A percentile compares a stretch with the other conserved stretches of the same genome.
phyloP scores from a whole-genome alignment of 305 asterid genomes.

The Ilex paraguariensis region DNA sequence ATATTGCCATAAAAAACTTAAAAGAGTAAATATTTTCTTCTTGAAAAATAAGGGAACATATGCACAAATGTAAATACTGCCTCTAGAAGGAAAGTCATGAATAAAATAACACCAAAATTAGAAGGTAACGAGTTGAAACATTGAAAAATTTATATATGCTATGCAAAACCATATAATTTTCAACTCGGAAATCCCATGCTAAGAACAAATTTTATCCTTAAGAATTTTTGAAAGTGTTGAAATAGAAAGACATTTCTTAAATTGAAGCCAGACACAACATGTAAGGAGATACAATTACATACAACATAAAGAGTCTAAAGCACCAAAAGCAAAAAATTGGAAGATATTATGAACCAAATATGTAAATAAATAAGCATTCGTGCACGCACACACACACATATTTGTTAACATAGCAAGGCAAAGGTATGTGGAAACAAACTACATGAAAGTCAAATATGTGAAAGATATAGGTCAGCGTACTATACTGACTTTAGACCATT shows the following conservation, averaged over 20 bases:
- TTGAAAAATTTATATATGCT: neutral
- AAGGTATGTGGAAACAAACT: neutral
- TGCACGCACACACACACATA: too few species aligned
- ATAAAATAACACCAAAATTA: neutral
- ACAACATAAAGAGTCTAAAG: neutral
- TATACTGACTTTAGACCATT: conserved; percentile 89
- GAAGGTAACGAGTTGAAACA: neutral
- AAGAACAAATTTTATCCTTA: neutral
- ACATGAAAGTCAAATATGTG: conserved; percentile 2
- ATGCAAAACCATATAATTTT: neutral
- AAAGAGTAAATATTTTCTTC: conserved; percentile 14
- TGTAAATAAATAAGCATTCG: neutral
- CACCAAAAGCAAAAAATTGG: conserved; percentile 2
- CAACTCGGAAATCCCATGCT: neutral
- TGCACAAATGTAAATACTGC: neutral
- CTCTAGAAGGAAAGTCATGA: neutral
- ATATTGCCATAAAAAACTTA: conserved; percentile 15
- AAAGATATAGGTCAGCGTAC: neutral
- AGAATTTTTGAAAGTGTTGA: neutral
- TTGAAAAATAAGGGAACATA: neutral
- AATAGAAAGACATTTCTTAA: neutral
- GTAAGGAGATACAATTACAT: neutral
- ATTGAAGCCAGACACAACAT: neutral
- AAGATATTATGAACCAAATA: neutral
- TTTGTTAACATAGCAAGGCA: neutral